These are phyloP conservation scores for Boletus barrowsii DNA, from an alignment of 768 basidiomycete species.

Conservation along the genomic window DNA sequence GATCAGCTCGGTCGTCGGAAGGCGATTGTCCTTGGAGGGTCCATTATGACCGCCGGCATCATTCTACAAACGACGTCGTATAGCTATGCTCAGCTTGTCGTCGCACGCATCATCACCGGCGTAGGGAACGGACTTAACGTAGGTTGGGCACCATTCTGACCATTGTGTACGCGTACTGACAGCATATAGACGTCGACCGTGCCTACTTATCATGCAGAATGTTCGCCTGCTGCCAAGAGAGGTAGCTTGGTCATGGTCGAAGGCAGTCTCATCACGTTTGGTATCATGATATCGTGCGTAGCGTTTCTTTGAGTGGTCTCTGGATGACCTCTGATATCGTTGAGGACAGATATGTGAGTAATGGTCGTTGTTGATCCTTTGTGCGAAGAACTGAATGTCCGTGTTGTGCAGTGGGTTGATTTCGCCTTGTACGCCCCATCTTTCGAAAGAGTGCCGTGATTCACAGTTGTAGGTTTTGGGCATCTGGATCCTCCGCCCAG, in stretches of 20 bases:
- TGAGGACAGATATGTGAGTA: slow-evolving; percentile 21
- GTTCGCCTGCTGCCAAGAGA: slow-evolving; percentile 55
- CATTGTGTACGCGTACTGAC: neutral
- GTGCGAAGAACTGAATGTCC: slow-evolving; percentile 1
- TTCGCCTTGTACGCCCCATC: slow-evolving; percentile 48
- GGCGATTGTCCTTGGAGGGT: slow-evolving; percentile 55
- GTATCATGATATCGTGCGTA: slow-evolving; percentile 60
- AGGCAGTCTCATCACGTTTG: slow-evolving; percentile 60
- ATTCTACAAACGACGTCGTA: slow-evolving; percentile 57
- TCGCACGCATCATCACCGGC: slow-evolving; percentile 59
- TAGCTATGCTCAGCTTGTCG: slow-evolving; percentile 58
- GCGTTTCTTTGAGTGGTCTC: neutral
- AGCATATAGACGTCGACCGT: slow-evolving; percentile 57
- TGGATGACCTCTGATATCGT: neutral
- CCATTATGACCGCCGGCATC: slow-evolving; percentile 61
- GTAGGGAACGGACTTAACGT: slow-evolving; percentile 66
- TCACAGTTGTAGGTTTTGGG: slow-evolving; percentile 43
- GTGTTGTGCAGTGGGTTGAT: slow-evolving; percentile 51
- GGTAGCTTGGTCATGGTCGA: slow-evolving; percentile 66
- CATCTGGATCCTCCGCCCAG: slow-evolving; percentile 47
- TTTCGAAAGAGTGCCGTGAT: neutral
- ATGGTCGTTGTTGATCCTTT: neutral
- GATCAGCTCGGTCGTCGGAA: slow-evolving; percentile 57
- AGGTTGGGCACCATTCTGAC: slow-evolving; percentile 5
- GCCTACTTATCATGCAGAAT: slow-evolving; percentile 64